Percentiles rank a stretch among this genome's conserved stretches.
Evolutionary conservation across 108 stramenopile genomes (phyloP).

Genomic region (Bacterosira constricta): DNA sequence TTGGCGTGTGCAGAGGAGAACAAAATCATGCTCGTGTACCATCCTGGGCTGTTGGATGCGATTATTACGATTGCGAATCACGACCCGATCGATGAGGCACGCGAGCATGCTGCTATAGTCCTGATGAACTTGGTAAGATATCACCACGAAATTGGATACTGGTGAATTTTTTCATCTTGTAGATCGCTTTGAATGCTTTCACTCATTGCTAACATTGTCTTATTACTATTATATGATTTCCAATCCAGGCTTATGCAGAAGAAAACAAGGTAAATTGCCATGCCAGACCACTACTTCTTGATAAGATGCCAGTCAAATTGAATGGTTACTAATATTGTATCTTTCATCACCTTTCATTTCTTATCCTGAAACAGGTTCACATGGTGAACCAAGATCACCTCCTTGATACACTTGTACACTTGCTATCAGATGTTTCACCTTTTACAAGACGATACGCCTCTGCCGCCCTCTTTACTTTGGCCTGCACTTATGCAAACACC

Average conservation of each 20-base stretch:
- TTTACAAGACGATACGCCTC: conserved; percentile 56
- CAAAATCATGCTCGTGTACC: conserved; percentile 45
- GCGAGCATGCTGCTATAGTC: conserved; percentile 58
- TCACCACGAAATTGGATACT: not conserved
- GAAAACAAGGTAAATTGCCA: conserved; percentile 45
- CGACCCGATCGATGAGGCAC: conserved; percentile 54
- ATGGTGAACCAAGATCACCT: conserved; percentile 56
- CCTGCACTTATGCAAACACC: conserved; percentile 54
- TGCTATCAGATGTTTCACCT: conserved; percentile 49
- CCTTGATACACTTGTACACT: conserved; percentile 45
- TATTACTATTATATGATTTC: not conserved
- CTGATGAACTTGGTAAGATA: conserved; percentile 59
- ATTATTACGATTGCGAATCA: conserved; percentile 46
- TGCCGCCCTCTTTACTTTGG: conserved; percentile 60
- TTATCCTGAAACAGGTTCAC: not conserved
- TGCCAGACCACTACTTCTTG: not conserved
- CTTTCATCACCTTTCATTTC: not conserved
- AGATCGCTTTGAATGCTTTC: not conserved
- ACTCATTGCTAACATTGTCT: not conserved
- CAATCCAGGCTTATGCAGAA: conserved; percentile 49
- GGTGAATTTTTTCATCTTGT: not conserved
- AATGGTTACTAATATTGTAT: not conserved
- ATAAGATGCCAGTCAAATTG: not conserved
- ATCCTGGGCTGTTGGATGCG: conserved; percentile 44
- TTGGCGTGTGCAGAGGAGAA: conserved; percentile 55